Percentiles rank a stretch among this genome's conserved stretches.
Evolutionary conservation across 2,329 filamentous ascomycete genomes (phyloP).

Genomic region (Talaromyces sp.): DNA sequence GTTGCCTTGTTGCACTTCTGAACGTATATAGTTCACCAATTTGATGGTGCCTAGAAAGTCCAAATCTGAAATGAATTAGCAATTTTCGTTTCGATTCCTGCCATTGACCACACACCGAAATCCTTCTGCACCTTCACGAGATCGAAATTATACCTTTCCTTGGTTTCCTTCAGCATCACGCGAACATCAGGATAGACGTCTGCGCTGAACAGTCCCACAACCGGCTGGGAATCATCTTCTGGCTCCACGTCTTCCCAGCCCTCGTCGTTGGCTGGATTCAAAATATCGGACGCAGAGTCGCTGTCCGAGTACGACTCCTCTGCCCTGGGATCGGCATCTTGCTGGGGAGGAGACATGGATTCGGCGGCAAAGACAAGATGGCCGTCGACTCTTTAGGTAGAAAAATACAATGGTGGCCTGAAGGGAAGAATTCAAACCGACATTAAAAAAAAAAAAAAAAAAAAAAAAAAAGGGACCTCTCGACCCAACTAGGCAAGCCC

Average conservation of each 20-base stretch:
- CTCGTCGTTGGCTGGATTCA: conserved; percentile 46
- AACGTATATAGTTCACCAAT: conserved; percentile 63
- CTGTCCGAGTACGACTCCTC: conserved; percentile 15
- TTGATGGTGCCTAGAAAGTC: conserved; percentile 71
- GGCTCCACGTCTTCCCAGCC: conserved; percentile 57
- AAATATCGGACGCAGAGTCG: conserved; percentile 21
- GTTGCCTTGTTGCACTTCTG: conserved; percentile 43
- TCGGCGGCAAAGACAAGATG: not conserved
- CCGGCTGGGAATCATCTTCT: conserved; percentile 57
- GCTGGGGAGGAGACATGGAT: conserved; percentile 8
- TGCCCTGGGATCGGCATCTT: not conserved
- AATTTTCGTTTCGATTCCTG: conserved; percentile 12
- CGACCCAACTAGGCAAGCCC: not conserved
- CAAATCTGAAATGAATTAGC: conserved; percentile 41
- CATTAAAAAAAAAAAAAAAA: not conserved
- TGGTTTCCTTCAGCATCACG: conserved; percentile 65
- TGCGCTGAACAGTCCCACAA: conserved; percentile 65
- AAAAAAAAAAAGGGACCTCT: not conserved
- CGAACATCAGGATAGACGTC: conserved; percentile 58
- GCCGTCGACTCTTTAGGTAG: not conserved
- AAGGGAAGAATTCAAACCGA: not conserved
- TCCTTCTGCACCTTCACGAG: conserved; percentile 55
- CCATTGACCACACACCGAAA: conserved; percentile 35
- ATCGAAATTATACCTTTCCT: conserved; percentile 61
- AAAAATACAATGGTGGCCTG: not conserved